phyloP scores from a whole-genome alignment of 1,284 basidiomycete genomes.

The Naganishia sp. region DNA sequence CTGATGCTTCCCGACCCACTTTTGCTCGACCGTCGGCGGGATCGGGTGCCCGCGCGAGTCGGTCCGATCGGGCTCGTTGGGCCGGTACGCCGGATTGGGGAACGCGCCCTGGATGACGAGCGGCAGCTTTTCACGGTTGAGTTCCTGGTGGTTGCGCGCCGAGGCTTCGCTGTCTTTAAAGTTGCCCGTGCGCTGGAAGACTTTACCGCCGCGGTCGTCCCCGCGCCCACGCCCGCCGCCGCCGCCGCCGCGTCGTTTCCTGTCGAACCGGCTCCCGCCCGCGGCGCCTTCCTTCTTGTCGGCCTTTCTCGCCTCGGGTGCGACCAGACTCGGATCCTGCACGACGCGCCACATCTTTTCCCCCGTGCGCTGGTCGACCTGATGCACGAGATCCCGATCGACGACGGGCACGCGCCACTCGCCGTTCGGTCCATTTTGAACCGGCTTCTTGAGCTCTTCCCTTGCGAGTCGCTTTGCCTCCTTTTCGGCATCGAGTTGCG shows the following conservation, averaged over 20 bases:
- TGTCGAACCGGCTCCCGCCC: not conserved
- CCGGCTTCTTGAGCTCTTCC: conserved; percentile 20
- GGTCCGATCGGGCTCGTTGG: not conserved
- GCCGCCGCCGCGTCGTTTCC: conserved; percentile 9
- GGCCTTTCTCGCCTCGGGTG: conserved; percentile 24
- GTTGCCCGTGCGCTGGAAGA: conserved; percentile 17
- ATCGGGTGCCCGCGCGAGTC: not conserved
- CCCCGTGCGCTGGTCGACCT: conserved; percentile 24
- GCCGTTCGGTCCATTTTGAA: conserved; percentile 27
- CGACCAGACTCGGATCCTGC: conserved; percentile 27
- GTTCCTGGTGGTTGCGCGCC: conserved; percentile 20
- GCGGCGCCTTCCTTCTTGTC: not conserved
- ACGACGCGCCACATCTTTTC: conserved; percentile 30
- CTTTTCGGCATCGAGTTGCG: conserved; percentile 5
- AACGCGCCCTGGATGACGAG: conserved; percentile 29
- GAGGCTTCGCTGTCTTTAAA: conserved; percentile 19
- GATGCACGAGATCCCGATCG: conserved; percentile 17
- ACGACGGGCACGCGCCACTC: conserved; percentile 21
- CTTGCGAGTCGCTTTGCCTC: conserved; percentile 10
- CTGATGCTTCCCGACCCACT: conserved; percentile 21
- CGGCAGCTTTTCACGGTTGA: conserved; percentile 32
- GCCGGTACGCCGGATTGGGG: not conserved
- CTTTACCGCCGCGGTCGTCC: conserved; percentile 6
- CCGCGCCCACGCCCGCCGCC: conserved; percentile 14
- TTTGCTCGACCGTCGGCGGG: conserved; percentile 4